Base-by-base conservation (phyloP, 495 filamentous ascomycete species). In the Penicillium turbatum region DNA sequence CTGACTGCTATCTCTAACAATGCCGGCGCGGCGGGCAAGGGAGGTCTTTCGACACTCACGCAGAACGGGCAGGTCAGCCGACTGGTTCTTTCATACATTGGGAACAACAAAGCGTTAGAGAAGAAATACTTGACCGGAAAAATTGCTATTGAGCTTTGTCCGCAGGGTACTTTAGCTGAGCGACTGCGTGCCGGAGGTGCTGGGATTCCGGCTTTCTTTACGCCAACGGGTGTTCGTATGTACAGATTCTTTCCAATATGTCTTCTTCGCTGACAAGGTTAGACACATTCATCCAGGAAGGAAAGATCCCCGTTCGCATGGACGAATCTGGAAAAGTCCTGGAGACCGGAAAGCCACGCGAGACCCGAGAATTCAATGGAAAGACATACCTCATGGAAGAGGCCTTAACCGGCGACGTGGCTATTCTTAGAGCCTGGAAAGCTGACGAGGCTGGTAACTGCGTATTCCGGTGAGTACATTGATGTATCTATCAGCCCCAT, bases 1-100 rank as follows among this genome's bases (percentile, higher is more conserved):
- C 67, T 96, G 6, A 96, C 90, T 3, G 90, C 88, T 13, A 86
- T 95, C 26, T 95, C 89, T 47, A 96, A 96, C 72, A 96, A 96
- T 65, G 91, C 91, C 37, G 91, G 91, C 54, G 82, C 86, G 27
- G 86, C 89, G 45, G 78, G 78, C 30, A 82, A 79, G 44, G 82
- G 80, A 29, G 91, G 91, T 0, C 79, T 96, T n/a, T 86, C 89
- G 38, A 81, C 86, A 48, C 77, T 96, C 12, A 79, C 90, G 19
- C 82, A 86, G 55, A 79, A 84, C 2, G 87, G 85, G 52, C 90
- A 95, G 68, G 80, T 96, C 53, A 82, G 81, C 52, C 90, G 90
- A 60, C 84, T 95, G 78, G 85, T 95, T 57, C 83, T 89, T 6
- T 88, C 84, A 34, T 96, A 92, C 62, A 82, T 96, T 34, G 91